phyloP scores from a whole-genome alignment of 1,284 basidiomycete species.

The Ceratobasidium sp. region DNA sequence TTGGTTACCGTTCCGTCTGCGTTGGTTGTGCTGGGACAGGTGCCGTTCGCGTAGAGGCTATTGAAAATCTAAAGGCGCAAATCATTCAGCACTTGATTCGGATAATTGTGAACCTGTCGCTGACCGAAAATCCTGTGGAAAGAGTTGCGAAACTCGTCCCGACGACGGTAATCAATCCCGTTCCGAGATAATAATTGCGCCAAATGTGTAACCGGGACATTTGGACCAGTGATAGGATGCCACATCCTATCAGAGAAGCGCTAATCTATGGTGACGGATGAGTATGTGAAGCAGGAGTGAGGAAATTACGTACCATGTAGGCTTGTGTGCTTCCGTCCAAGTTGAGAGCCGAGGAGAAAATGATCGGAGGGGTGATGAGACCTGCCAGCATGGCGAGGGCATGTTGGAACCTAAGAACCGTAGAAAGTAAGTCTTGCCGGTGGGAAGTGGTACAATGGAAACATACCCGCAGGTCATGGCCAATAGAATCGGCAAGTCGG shows the following conservation, averaged over 20 bases:
- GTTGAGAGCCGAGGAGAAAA: constrained; percentile 70
- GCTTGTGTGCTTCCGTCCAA: constrained; percentile 64
- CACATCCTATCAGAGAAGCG: constrained; percentile 51
- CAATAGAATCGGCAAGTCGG: constrained; percentile 70
- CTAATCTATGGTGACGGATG: background rate
- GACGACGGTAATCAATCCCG: constrained; percentile 82
- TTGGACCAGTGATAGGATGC: constrained; percentile 73
- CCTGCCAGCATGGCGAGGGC: constrained; percentile 80
- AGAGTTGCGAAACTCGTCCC: constrained; percentile 85
- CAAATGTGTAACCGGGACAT: constrained; percentile 72
- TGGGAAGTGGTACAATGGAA: background rate
- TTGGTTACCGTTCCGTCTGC: constrained; percentile 67
- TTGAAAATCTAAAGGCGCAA: constrained; percentile 59
- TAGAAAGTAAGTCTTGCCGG: background rate
- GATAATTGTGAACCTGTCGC: constrained; percentile 43
- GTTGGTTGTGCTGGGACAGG: constrained; percentile 66
- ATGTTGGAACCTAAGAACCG: constrained; percentile 62
- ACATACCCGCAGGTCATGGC: constrained; percentile 64
- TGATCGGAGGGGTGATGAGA: constrained; percentile 64
- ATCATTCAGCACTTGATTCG: background rate
- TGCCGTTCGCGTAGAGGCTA: constrained; percentile 78
- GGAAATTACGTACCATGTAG: constrained; percentile 81
- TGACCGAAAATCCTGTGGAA: constrained; percentile 71
- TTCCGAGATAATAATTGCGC: constrained; percentile 66
- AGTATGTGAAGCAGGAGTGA: constrained; percentile 51